Conservation (phyloP, 164 flowering plant genomes). For the Berberis vulgaris region DNA sequence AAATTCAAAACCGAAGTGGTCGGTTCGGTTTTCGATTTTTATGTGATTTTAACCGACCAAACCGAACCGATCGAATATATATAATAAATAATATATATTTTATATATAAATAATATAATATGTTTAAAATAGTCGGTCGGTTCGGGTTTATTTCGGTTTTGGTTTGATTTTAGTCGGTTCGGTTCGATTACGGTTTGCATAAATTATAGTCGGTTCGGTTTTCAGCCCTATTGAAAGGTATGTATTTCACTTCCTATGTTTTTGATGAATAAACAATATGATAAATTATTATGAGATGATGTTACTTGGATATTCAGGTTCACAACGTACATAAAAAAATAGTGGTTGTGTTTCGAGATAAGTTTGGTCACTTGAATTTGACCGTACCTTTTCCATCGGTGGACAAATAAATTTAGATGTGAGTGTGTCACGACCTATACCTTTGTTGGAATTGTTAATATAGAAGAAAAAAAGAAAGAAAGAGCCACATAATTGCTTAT, state of each 20-base stretch:
- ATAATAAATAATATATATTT: too few species aligned
- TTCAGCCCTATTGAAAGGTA: slow-evolving; percentile 43
- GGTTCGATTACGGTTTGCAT: too few species aligned
- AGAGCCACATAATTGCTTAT: neutral
- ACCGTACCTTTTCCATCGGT: slow-evolving; percentile 82
- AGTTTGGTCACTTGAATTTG: slow-evolving; percentile 82
- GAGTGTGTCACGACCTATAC: slow-evolving; percentile 20
- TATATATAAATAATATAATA: too few species aligned
- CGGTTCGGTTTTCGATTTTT: too few species aligned
- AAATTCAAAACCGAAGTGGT: too few species aligned
- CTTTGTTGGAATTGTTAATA: neutral
- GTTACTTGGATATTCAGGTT: slow-evolving; percentile 26
- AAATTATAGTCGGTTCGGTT: too few species aligned
- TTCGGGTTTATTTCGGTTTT: too few species aligned
- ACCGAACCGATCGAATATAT: too few species aligned
- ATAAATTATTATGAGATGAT: too few species aligned
- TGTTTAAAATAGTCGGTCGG: too few species aligned
- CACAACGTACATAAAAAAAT: slow-evolving; percentile 76
- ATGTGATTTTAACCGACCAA: too few species aligned
- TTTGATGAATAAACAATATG: neutral
- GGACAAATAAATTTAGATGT: slow-evolving; percentile 68
- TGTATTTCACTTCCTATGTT: slow-evolving; percentile 3
- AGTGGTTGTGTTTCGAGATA: slow-evolving; percentile 78
- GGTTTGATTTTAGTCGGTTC: too few species aligned
- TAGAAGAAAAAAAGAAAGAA: neutral